Percentiles rank a stretch among this genome's conserved stretches.
These are phyloP conservation scores for Thielaviopsis populi DNA, from an alignment of 2,329 filamentous ascomycete species.

Conservation along the genomic window DNA sequence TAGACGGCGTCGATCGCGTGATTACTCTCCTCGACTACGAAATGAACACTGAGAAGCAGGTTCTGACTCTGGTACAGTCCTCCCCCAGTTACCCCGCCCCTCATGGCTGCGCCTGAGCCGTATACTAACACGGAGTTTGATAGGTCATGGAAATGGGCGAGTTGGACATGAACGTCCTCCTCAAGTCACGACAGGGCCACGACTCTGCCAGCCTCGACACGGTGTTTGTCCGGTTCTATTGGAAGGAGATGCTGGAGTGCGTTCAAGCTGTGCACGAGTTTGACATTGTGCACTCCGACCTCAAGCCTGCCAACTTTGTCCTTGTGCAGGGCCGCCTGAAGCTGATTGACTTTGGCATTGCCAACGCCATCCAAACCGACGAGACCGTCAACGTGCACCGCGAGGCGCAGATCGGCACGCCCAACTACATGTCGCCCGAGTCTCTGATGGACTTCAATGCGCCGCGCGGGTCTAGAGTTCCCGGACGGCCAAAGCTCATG, in stretches of 20 bases:
- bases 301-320: constrained; percentile 96
- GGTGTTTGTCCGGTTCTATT: constrained; percentile 90
- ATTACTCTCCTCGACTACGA: constrained; percentile 86
- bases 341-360: constrained; percentile 96
- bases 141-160: constrained; percentile 96
- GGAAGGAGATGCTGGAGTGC: constrained; percentile 98
- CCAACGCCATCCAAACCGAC: constrained; percentile 89
- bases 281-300: constrained; percentile 90
- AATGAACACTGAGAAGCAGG: constrained; percentile 80
- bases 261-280: constrained; percentile 74
- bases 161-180: constrained; percentile 74
- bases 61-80: constrained; percentile 60
- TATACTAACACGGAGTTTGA: neutral
- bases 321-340: constrained; percentile 81
- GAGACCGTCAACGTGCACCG: constrained; percentile 95
- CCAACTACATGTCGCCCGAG: constrained; percentile 98
- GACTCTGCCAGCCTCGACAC: constrained; percentile 68
- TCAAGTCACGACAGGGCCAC: constrained; percentile 56
- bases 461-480: constrained; percentile 30
- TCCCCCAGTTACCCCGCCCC: no score
- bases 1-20: constrained; percentile 75
- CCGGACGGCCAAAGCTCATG: constrained; percentile 56
- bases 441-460: constrained; percentile 78
- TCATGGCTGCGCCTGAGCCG: neutral
- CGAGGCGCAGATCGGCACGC: constrained; percentile 86